phyloP scores from a whole-genome alignment of 805 yeast species.

The Monosporozyma yasuniensis region DNA sequence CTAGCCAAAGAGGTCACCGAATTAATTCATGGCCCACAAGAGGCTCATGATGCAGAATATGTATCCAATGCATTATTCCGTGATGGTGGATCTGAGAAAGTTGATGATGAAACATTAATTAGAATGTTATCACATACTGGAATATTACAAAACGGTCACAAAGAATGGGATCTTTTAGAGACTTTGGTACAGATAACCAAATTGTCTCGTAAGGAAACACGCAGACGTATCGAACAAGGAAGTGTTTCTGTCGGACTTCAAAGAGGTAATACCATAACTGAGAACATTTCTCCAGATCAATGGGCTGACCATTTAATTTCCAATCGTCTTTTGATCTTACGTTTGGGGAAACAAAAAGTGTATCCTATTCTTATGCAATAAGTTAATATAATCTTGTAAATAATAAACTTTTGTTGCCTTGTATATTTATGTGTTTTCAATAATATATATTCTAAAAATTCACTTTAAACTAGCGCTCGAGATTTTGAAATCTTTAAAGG shows the following conservation, averaged over 20 bases:
- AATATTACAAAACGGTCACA: slow-evolving; percentile 23
- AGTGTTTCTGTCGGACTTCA: slow-evolving; percentile 64
- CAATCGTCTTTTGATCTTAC: slow-evolving; percentile 49
- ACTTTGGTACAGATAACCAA: neutral
- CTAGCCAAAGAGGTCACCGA: slow-evolving; percentile 83
- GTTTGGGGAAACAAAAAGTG: slow-evolving; percentile 61
- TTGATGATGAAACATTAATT: slow-evolving; percentile 10
- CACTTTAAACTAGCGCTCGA: neutral
- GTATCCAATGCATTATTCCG: slow-evolving; percentile 58
- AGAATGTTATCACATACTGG: slow-evolving; percentile 16
- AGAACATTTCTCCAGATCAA: slow-evolving; percentile 35
- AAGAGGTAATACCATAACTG: slow-evolving; percentile 40
- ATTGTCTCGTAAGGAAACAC: slow-evolving; percentile 49
- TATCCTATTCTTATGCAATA: neutral
- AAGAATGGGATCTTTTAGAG: slow-evolving; percentile 7
- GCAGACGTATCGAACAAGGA: slow-evolving; percentile 55
- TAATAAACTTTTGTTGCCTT: neutral
- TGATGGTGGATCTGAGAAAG: neutral
- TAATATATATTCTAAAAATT: neutral
- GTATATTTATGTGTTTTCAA: neutral
- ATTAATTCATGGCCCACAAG: slow-evolving; percentile 74
- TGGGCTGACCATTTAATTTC: slow-evolving; percentile 48
- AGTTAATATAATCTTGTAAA: neutral
- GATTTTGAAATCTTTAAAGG: neutral
- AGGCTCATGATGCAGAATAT: slow-evolving; percentile 56